Percentiles rank a stretch among this genome's conserved stretches.
These are phyloP conservation scores for Talaromyces borbonicus DNA, from an alignment of 495 filamentous ascomycete species.

Conservation along the genomic window DNA sequence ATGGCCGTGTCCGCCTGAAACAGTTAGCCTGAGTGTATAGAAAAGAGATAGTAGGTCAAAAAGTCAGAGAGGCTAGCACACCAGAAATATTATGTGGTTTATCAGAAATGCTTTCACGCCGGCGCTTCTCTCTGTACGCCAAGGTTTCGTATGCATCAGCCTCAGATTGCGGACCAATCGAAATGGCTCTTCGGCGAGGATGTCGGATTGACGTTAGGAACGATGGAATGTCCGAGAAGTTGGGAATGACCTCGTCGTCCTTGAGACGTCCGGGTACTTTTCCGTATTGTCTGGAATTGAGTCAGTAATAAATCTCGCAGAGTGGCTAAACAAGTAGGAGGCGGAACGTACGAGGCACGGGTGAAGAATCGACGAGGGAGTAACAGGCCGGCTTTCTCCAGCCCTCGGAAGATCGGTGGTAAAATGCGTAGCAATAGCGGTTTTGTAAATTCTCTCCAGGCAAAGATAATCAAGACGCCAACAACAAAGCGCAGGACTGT, in stretches of 20 bases:
- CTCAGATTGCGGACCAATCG: slow-evolving; percentile 86
- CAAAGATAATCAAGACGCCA: slow-evolving; percentile 74
- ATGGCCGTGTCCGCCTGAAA: neutral
- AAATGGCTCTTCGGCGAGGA: slow-evolving; percentile 70
- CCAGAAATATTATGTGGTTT: neutral
- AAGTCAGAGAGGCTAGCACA: neutral
- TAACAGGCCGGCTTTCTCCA: slow-evolving; percentile 67
- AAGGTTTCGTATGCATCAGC: slow-evolving; percentile 94
- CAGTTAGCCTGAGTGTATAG: neutral
- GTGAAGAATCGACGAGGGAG: slow-evolving; percentile 84
- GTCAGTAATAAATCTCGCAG: neutral
- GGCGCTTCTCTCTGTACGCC: slow-evolving; percentile 76
- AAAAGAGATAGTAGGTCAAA: too few species aligned
- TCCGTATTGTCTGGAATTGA: slow-evolving; percentile 58
- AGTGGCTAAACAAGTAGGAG: neutral
- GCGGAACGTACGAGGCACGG: slow-evolving; percentile 58
- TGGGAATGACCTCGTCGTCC: slow-evolving; percentile 79
- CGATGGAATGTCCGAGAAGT: slow-evolving; percentile 70
- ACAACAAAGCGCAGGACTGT: slow-evolving; percentile 57
- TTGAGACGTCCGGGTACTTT: slow-evolving; percentile 66
- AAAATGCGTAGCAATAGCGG: slow-evolving; percentile 65
- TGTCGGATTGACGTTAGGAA: slow-evolving; percentile 72
- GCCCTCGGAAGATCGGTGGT: slow-evolving; percentile 76
- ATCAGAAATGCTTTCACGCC: slow-evolving; percentile 58
- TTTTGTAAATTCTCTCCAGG: slow-evolving; percentile 83